These are phyloP conservation scores for Tetrahymena malaccensis DNA, from an alignment of 73 alveolate species.

Conservation along the genomic window DNA sequence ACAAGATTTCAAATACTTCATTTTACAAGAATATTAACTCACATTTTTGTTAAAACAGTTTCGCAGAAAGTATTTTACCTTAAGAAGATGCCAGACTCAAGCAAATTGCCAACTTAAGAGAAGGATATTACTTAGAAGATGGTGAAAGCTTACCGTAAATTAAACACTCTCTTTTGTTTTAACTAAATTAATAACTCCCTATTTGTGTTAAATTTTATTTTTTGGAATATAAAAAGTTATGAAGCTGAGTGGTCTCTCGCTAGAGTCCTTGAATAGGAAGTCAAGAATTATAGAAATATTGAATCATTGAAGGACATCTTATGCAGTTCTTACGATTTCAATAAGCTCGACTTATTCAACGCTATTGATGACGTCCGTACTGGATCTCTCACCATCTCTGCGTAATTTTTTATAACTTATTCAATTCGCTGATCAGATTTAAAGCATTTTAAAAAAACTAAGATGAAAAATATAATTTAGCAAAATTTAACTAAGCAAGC, in stretches of 20 bases:
- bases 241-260: conserved; percentile 43
- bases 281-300: conserved; percentile 13
- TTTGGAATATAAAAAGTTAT: neutral
- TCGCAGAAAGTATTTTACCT: neutral
- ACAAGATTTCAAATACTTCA: neutral
- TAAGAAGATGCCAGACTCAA: neutral
- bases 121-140: neutral
- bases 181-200: neutral
- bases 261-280: conserved; percentile 45
- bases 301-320: conserved; percentile 38
- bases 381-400: neutral
- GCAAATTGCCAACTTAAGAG: neutral
- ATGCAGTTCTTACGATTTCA: conserved; percentile 27
- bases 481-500: neutral
- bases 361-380: conserved; percentile 2
- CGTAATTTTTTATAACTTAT: neutral
- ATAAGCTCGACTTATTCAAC: conserved; percentile 3
- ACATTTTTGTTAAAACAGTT: neutral
- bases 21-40: neutral
- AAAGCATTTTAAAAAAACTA: neutral
- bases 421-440: neutral
- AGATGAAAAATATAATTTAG: neutral
- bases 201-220: neutral
- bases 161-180: neutral
- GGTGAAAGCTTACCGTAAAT: neutral